A percentile compares a stretch with the other conserved stretches of the same genome.
Evolutionary conservation across 495 filamentous ascomycete genomes (phyloP).

Genomic region (Hypoxylon rickii): DNA sequence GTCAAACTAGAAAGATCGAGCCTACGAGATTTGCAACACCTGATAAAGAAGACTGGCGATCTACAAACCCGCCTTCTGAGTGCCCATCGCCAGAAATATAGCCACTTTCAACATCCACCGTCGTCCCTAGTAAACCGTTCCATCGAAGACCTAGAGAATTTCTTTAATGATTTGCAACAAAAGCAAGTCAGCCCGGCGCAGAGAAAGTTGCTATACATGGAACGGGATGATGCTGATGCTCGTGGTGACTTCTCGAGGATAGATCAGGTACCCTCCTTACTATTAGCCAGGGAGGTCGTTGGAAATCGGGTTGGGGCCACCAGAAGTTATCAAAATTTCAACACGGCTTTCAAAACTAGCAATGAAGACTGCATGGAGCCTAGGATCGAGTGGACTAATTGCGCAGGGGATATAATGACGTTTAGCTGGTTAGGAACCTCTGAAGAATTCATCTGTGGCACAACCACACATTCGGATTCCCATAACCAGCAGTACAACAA

Average conservation of each 20-base stretch:
- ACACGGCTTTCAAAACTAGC: conserved; percentile 43
- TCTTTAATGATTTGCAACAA: conserved; percentile 39
- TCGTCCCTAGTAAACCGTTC: conserved; percentile 25
- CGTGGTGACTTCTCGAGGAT: conserved; percentile 34
- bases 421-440: conserved; percentile 59
- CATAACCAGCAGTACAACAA: conserved; percentile 86
- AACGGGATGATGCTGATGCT: conserved; percentile 31
- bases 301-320: conserved; percentile 41
- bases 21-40: conserved; percentile 23
- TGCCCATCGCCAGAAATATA: conserved; percentile 20
- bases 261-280: conserved; percentile 37
- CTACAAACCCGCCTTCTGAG: conserved; percentile 19
- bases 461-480: conserved; percentile 72
- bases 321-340: conserved; percentile 43
- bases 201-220: conserved; percentile 34
- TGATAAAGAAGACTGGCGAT: conserved; percentile 25
- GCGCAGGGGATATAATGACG: conserved; percentile 63
- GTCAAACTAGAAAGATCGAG: conserved; percentile 3
- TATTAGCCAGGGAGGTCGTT: conserved; percentile 47
- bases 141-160: conserved; percentile 38
- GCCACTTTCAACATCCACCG: conserved; percentile 21
- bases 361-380: conserved; percentile 52
- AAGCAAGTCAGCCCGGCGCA: conserved; percentile 18
- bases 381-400: conserved; percentile 55
- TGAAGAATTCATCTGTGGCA: conserved; percentile 61